Evolutionary conservation across 768 basidiomycete genomes (phyloP).

Genomic region (Leccinum broughii): DNA sequence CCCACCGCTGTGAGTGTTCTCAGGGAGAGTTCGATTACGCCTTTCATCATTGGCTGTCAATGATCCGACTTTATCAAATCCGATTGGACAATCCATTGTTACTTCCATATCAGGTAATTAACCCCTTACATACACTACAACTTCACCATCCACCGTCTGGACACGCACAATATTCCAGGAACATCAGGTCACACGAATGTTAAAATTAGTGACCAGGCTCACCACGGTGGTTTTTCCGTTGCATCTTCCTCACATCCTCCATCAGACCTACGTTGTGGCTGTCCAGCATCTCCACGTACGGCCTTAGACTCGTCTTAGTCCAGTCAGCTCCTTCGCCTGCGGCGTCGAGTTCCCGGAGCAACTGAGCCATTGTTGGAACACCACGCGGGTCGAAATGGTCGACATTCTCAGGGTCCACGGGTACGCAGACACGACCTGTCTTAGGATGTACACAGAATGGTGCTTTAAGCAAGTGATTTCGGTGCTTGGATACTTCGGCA

Average conservation of each 20-base stretch:
- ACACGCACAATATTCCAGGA: neutral
- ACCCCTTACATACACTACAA: conserved; percentile 1
- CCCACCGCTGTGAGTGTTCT: conserved; percentile 14
- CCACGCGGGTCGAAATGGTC: conserved; percentile 79
- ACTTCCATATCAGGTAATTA: conserved; percentile 6
- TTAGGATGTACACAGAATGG: conserved; percentile 98
- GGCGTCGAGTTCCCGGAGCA: conserved; percentile 77
- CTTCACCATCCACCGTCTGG: conserved; percentile 31
- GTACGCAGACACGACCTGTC: conserved; percentile 94
- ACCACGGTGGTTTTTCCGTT: conserved; percentile 23
- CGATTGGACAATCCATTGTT: conserved; percentile 16
- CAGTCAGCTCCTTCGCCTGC: conserved; percentile 66
- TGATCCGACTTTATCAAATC: neutral
- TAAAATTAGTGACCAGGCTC: neutral
- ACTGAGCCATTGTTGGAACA: conserved; percentile 85
- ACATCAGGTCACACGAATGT: conserved; percentile 1
- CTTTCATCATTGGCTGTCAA: neutral
- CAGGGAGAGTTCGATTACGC: conserved; percentile 10
- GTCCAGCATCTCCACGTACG: conserved; percentile 89
- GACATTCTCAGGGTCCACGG: conserved; percentile 74
- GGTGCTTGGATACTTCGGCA: conserved; percentile 94
- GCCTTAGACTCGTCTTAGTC: conserved; percentile 83
- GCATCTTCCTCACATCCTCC: conserved; percentile 31
- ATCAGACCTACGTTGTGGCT: conserved; percentile 49
- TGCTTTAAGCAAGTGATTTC: conserved; percentile 96